Evolutionary conservation across 73 alveolate genomes (phyloP), one percentile per base, ranked within the genome.

Genomic region (Paramecium biaurelia): DNA sequence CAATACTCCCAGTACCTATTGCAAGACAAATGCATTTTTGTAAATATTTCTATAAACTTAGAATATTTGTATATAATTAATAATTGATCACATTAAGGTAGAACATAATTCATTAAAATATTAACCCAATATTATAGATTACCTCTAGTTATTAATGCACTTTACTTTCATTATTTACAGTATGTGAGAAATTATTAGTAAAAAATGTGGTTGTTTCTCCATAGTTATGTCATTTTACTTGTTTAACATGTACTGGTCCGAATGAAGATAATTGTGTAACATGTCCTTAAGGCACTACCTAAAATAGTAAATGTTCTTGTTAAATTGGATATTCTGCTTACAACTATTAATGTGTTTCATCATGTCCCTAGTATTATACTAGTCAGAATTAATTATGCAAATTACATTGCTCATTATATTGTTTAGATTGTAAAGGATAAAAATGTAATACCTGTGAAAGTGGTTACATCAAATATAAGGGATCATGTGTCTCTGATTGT

Each of bases 211-310:
- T 74, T 0, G 0, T 74, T 0, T 14, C 32, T 14, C 37, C 58
- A 11, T 35, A 74, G 56, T 35, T 30, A 74, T 74, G 87, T 20
- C 87, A 74, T 74, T 38, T 14, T 35, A 32, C 87, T 74, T 74
- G 87, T 30, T 26, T 35, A 38, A 74, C 87, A 30, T 74, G 87
- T 10, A 32, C 10, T 32, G 87, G 87, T 9, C 87, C 87, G 0
- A 32, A 32, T 0, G 18, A 74, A n/a, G 26, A 32, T 74, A 20
- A 74, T 74, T 74, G 87, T 10, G 35, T 11, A 74, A 74, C 67
- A 15, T 74, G 87, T 38, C 87, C 87, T n/a, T 9, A 32, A 1
- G 87, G 87, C 4, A 35, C 23, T 4, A 15, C 20, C 12, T 8
- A 15, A 21, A 14, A 35, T 35, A 68, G 87, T 12, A 74, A 21